These are phyloP conservation scores for Nicotiana otophora DNA, from an alignment of 257 asterid species.

Conservation along the genomic window DNA sequence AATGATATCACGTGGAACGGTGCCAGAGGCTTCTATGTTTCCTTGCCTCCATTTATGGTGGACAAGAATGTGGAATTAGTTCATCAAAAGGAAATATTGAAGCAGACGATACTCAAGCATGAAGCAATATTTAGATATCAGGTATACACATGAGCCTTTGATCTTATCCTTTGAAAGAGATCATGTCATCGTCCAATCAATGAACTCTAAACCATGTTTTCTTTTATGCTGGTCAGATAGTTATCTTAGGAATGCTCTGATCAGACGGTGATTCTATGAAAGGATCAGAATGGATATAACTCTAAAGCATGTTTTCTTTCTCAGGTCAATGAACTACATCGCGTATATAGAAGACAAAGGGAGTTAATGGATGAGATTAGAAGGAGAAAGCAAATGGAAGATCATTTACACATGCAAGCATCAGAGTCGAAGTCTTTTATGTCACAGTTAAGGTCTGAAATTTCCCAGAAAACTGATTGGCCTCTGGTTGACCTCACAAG, in stretches of 20 bases:
- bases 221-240: background rate
- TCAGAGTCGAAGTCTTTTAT: slow-evolving; percentile 26
- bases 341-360: slow-evolving; percentile 53
- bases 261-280: background rate
- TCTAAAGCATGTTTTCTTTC: slow-evolving; percentile 7
- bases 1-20: too few species aligned
- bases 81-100: slow-evolving; percentile 42
- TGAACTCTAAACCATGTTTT: too few species aligned
- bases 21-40: slow-evolving; percentile 24
- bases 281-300: background rate
- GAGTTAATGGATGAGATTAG: slow-evolving; percentile 55
- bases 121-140: slow-evolving; percentile 66
- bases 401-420: slow-evolving; percentile 26
- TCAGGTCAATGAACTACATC: slow-evolving; percentile 78
- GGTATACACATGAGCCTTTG: slow-evolving; percentile 29
- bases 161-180: background rate
- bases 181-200: background rate
- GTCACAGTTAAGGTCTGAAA: slow-evolving; percentile 24
- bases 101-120: slow-evolving; percentile 58
- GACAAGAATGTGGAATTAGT: slow-evolving; percentile 19
- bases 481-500: slow-evolving; percentile 22
- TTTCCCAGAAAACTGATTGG: slow-evolving; percentile 33
- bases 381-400: slow-evolving; percentile 25
- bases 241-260: background rate
- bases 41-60: slow-evolving; percentile 22